Evolutionary conservation across 257 asterid genomes (phyloP).

Genomic region (Marsdenia floribunda): DNA sequence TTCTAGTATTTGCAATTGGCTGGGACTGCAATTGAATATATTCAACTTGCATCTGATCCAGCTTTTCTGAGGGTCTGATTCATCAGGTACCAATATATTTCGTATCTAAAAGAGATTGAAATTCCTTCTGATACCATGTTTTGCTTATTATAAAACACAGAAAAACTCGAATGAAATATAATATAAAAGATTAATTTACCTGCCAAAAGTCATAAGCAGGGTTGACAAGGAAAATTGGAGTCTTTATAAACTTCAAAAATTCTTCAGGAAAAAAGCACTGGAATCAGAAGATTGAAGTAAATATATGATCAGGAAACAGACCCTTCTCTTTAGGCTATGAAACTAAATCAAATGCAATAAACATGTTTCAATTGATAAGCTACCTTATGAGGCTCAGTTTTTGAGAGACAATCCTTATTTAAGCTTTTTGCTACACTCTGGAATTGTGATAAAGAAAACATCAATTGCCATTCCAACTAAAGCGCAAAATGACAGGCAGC

Average conservation of each 20-base stretch:
- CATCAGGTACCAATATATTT: constrained; percentile 58
- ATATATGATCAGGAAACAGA: constrained; percentile 6
- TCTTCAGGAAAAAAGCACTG: constrained; percentile 96
- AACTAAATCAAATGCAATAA: constrained; percentile 12
- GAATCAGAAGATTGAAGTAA: constrained; percentile 19
- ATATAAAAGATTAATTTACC: constrained; percentile 34
- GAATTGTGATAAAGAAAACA: constrained; percentile 19
- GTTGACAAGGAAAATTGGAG: constrained; percentile 85
- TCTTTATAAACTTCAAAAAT: constrained; percentile 58
- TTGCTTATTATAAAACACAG: neutral
- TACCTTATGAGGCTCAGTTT: constrained; percentile 71
- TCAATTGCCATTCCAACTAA: neutral
- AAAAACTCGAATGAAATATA: constrained; percentile 9
- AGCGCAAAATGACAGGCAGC: neutral
- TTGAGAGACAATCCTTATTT: constrained; percentile 66
- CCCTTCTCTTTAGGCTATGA: neutral
- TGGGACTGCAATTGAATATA: constrained; percentile 57
- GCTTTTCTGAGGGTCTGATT: constrained; percentile 54
- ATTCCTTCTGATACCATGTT: neutral
- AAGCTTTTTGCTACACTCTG: constrained; percentile 76
- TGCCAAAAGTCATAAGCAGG: constrained; percentile 97
- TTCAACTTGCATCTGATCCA: constrained; percentile 76
- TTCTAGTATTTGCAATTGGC: constrained; percentile 64
- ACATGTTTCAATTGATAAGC: constrained; percentile 15
- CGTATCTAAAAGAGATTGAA: constrained; percentile 47